Base-by-base conservation (phyloP, 805 yeast genomes). In the Candida fluviatilis region DNA sequence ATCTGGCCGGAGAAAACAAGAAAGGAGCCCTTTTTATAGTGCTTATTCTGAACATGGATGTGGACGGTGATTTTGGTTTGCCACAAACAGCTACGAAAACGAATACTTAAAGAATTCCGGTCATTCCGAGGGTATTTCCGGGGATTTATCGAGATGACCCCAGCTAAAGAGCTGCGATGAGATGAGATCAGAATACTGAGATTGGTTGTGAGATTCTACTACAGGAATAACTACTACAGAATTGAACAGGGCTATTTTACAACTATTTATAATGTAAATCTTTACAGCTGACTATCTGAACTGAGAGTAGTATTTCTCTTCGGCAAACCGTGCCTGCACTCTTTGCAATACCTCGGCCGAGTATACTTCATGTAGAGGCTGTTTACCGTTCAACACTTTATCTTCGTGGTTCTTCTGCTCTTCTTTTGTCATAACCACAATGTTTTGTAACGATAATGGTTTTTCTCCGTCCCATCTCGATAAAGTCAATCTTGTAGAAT, bases 371-470 rank as follows among this genome's bases (percentile, higher is more conserved):
- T 66, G 73, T 13, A 84, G 48, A 5, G 47, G 51, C 57, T 81
- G 81, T n/a, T 80, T 81, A 4, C 90, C 91, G 19, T 65, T 70
- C 40, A 93, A 64, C 2, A 91, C 82, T 49, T 78, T 71, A 18
- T 73, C 72, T 60, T 93, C 99, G 54, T 93, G 99, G 11, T 48
- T 54, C 45, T 71, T 76, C 54, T 84, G 95, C 59, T 93, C 98
- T 31, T 87, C 93, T 54, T 83, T 83, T 2, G 96, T 89, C 82
- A 93, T 71, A 2, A 91, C 69, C 5, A 91, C 95, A 34, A 88
- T 78, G 57, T 93, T 93, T 48, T 85, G 91, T 43, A 81, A 60
- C 14, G 80, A 71, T 18, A 84, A 64, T 10, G 82, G 85, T 48
- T 73, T 64, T 1, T 57, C 51, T 5, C 87, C 88, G 45, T 80